Evolutionary conservation across 192 early-diverging fungal genomes (phyloP), one percentile per base, ranked within the genome.

Genomic region (Coemansia sp.): DNA sequence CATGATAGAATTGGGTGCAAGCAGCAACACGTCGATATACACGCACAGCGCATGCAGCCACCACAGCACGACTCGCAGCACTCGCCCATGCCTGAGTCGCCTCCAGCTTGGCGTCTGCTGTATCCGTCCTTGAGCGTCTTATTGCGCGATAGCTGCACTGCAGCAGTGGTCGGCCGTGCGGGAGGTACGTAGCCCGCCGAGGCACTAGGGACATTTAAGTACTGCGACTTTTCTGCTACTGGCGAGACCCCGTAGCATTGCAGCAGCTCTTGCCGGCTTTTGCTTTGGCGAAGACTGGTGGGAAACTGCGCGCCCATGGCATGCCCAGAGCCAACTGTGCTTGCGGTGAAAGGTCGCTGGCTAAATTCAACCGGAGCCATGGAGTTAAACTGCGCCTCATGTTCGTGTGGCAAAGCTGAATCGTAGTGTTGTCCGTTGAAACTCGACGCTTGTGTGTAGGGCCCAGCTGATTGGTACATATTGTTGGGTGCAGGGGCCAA

Each of bases 31-130:
- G 20, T 28, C 20, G 71, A 38, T 43, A 72, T 66, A 60, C 80
- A 83, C 1, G 75, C 28, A 57, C 75, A 77, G 21, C 69, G 64
- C 69, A 76, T 69, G 23, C 76, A 75, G 11, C 72, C 67, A 3
- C 75, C 75, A 53, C 80, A 83, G 59, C 75, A 83, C 14, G 63
- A 61, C 53, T 61, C 71, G 35, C 80, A 83, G 75, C 80, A 83
- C 50, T 77, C 80, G 39, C 80, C 80, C 64, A 69, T 70, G 23
- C 80, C 72, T 45, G 75, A 83, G 21, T 83, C 80, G 59, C 80
- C 80, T 3, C 80, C 80, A 33, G 76, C 75, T 4, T 53, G 67
- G 52, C 80, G 75, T 20, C 43, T 34, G 14, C 52, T 42, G 45
- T 82, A 82, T 34, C 75, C 68, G 38, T 83, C 80, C 0, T 71